Evolutionary conservation across 176 grass and related monocot species (phyloP), one percentile per base, ranked within the genome.

Genomic region (Ampelocalamus luodianensis): DNA sequence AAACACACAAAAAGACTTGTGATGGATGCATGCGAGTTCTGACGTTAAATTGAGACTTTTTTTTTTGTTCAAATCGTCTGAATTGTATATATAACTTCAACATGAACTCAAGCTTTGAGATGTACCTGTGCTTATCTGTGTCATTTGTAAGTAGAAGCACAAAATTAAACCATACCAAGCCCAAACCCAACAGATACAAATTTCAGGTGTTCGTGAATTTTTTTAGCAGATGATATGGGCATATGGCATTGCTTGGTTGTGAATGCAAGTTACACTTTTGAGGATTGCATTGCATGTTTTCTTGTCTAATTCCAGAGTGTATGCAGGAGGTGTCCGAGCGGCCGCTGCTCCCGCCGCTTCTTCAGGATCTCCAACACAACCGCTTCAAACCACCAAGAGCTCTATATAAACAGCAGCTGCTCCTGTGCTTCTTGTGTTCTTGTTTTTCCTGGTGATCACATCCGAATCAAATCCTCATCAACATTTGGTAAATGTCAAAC

Each of bases 261-360:
- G 58, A 60, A 51, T 17, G 45, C 43, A 68, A 54, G 45, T 6
- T 56, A 36, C 26, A 74, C 38, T 27, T 62, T 38, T 50, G 12
- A 48, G n/a, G 9, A 4, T 15, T 74, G 49, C 72, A 55, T 38
- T 23, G 85, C 78, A 63, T 78, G 74, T 29, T 61, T 8, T n/a
- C 36, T 34, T 51, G 42, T 38, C 82, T 69, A 80, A 85, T 81
- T 85, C 29, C 4, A 39, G 61, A 65, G 15, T 22, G 76, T 49
- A 59, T 89, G 81, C 59, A 62, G n/a, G 29, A 59, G 26, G 75
- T 8, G 48, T 74, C 74, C 8, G 81, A 74, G 60, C 42, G 49
- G 70, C 82, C 82, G 62, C 69, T 68, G 53, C 51, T 85, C 69
- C 68, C 76, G 82, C 87, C 87, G 10, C 62, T 76, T 85, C 61